A percentile compares a stretch with the other conserved stretches of the same genome.
phyloP scores from a whole-genome alignment of 2,329 filamentous ascomycete species.

The Trichoderma sp. region DNA sequence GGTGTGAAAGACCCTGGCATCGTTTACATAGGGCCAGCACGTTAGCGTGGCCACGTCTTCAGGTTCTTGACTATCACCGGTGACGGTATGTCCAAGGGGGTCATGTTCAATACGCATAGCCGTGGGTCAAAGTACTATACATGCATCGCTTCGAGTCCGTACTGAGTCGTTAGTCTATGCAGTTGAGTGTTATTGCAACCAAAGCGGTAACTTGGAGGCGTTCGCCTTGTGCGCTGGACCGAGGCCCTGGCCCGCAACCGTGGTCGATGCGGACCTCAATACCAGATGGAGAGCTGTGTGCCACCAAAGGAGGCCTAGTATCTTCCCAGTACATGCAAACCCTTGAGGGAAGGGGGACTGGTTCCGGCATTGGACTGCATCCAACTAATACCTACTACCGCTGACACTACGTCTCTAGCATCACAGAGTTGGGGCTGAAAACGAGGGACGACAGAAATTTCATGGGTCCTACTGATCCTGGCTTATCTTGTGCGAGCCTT shows the following conservation, averaged over 20 bases:
- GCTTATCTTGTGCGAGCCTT: background rate
- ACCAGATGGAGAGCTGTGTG: constrained; percentile 3
- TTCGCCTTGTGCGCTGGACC: background rate
- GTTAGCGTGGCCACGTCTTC: constrained; percentile 12
- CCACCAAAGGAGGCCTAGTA: background rate
- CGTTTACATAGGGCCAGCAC: background rate
- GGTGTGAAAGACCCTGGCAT: background rate
- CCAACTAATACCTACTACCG: background rate
- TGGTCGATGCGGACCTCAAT: constrained; percentile 6
- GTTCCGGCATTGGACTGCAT: background rate
- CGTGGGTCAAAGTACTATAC: background rate
- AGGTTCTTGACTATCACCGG: background rate
- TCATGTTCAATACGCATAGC: background rate
- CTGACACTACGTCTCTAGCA: background rate
- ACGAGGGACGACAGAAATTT: background rate
- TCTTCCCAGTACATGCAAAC: background rate
- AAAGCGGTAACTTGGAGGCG: background rate
- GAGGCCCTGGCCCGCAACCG: background rate
- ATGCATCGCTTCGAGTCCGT: background rate
- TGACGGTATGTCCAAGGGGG: background rate
- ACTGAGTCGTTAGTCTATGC: background rate
- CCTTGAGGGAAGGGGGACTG: background rate
- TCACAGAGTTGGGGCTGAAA: background rate
- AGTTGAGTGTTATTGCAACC: background rate
- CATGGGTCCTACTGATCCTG: background rate